These are phyloP conservation scores for Vitellaria paradoxa DNA, from an alignment of 179 eudicot species.

Conservation along the genomic window DNA sequence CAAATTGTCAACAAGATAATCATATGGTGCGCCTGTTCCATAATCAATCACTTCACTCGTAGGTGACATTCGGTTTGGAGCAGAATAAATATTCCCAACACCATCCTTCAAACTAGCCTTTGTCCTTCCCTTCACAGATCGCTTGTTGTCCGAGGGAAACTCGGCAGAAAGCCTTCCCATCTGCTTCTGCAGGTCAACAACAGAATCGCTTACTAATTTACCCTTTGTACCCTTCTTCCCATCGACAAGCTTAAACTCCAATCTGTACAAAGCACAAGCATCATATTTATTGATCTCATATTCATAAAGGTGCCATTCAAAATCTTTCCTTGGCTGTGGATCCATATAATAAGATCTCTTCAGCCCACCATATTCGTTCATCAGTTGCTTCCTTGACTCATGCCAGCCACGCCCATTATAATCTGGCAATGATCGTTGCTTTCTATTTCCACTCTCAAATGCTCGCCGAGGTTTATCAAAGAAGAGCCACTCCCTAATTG, in stretches of 20 bases:
- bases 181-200: constrained; percentile 94
- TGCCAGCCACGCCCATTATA: constrained; percentile 99
- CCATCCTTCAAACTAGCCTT: constrained; percentile 45
- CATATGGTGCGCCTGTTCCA: constrained; percentile 43
- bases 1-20: constrained; percentile 62
- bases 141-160: constrained; percentile 67
- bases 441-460: constrained; percentile 95
- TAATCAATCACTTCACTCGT: constrained; percentile 49
- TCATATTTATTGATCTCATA: constrained; percentile 82
- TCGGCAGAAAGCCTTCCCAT: constrained; percentile 95
- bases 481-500: constrained; percentile 94
- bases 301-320: constrained; percentile 96
- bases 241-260: constrained; percentile 85
- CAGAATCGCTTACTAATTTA: constrained; percentile 58
- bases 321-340: constrained; percentile 87
- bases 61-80: constrained; percentile 33
- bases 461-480: constrained; percentile 99
- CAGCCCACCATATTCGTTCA: constrained; percentile 81
- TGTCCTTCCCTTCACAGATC: constrained; percentile 49
- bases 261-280: constrained; percentile 80
- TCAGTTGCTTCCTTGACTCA: constrained; percentile 95
- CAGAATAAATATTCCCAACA: constrained; percentile 34
- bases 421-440: constrained; percentile 95
- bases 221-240: constrained; percentile 82
- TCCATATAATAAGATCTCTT: constrained; percentile 99